A percentile compares a stretch with the other conserved stretches of the same genome.
These are phyloP conservation scores for Marchantia polymorpha DNA, from an alignment of 225 moss, liverwort and hornwort species.

Conservation along the genomic window DNA sequence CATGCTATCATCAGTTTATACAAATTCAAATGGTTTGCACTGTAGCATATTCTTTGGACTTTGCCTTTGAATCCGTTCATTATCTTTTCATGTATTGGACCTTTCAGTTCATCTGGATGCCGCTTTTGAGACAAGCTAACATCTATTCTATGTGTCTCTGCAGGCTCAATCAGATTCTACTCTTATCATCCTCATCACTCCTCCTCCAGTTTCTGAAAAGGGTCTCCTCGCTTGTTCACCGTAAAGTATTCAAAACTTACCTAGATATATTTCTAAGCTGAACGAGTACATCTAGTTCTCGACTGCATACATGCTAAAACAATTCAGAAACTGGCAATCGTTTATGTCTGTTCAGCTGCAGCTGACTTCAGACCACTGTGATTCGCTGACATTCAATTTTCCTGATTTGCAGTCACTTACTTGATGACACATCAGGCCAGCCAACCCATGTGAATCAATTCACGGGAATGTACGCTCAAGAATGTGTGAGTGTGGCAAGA, in stretches of 20 bases:
- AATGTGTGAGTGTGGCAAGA: slow-evolving; percentile 39
- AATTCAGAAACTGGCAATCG: background rate
- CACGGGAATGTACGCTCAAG: slow-evolving; percentile 44
- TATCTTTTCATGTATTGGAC: background rate
- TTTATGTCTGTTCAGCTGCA: background rate
- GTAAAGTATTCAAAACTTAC: background rate
- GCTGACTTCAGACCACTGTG: background rate
- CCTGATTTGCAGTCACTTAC: background rate
- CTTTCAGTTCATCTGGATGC: background rate
- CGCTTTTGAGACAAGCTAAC: background rate
- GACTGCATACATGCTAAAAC: background rate
- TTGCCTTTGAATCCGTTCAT: background rate
- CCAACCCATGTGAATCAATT: slow-evolving; percentile 30
- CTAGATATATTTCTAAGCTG: background rate
- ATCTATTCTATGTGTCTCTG: background rate
- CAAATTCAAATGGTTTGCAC: background rate
- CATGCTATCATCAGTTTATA: background rate
- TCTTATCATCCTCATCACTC: slow-evolving; percentile 45
- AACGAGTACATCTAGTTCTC: background rate
- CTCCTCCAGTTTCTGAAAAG: slow-evolving; percentile 44
- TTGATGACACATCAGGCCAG: slow-evolving; percentile 4
- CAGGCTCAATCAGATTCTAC: slow-evolving; percentile 39
- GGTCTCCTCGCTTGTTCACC: slow-evolving; percentile 11
- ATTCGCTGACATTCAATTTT: background rate
- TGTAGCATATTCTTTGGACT: background rate